Evolutionary conservation across 257 asterid genomes (phyloP).

Genomic region (Solanum medicagineum): DNA sequence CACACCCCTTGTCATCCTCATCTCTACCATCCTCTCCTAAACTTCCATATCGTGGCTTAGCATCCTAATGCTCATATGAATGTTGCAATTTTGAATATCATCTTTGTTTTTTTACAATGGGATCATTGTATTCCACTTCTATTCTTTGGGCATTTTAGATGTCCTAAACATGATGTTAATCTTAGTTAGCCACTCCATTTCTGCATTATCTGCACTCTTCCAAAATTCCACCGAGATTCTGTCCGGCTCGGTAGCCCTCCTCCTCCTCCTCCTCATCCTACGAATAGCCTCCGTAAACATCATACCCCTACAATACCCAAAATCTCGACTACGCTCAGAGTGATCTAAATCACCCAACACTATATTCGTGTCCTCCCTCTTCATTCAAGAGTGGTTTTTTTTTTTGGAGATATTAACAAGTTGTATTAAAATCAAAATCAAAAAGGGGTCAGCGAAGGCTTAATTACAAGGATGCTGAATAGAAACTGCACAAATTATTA

Average conservation of each 20-base stretch:
- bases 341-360: not conserved
- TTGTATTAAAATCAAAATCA: not conserved
- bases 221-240: too few species aligned
- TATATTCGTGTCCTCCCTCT: not conserved
- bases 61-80: not conserved
- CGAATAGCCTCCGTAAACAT: too few species aligned
- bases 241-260: too few species aligned
- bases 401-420: not conserved
- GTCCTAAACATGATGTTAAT: not conserved
- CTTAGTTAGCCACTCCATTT: not conserved
- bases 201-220: not conserved
- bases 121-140: not conserved
- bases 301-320: not conserved
- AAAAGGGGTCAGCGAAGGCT: not conserved
- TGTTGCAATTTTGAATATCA: not conserved
- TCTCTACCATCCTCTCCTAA: not conserved
- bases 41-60: not conserved
- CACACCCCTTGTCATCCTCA: not conserved
- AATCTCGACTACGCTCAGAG: not conserved
- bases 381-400: not conserved
- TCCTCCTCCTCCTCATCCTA: too few species aligned
- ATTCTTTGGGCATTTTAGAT: not conserved
- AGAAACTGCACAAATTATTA: not conserved
- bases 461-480: not conserved
- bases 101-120: not conserved